These are phyloP conservation scores for Colletotrichum sp. DNA, from an alignment of 2,329 filamentous ascomycete species.

Conservation along the genomic window DNA sequence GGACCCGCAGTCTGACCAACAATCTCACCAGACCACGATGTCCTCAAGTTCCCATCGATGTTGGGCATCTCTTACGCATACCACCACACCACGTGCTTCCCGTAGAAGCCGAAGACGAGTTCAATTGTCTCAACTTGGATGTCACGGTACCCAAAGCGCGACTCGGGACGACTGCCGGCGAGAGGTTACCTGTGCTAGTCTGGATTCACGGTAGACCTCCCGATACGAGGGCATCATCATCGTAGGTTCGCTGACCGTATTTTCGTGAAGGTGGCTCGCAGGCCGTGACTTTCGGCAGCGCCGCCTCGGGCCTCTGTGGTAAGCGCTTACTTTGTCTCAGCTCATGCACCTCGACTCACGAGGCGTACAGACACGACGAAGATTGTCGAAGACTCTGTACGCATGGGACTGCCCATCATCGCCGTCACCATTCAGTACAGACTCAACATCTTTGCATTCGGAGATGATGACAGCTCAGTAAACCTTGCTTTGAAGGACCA, in stretches of 20 bases:
- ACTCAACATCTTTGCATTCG: slow-evolving; percentile 42
- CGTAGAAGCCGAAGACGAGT: slow-evolving; percentile 41
- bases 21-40: slow-evolving; percentile 39
- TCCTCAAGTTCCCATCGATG: slow-evolving; percentile 43
- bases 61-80: slow-evolving; percentile 46
- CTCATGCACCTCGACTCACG: neutral
- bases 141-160: slow-evolving; percentile 32
- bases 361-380: slow-evolving; percentile 33
- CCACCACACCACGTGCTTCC: slow-evolving; percentile 31
- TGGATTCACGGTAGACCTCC: slow-evolving; percentile 47
- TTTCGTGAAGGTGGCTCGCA: slow-evolving; percentile 42
- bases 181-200: slow-evolving; percentile 41
- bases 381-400: slow-evolving; percentile 39
- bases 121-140: slow-evolving; percentile 47
- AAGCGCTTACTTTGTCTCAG: slow-evolving; percentile 5
- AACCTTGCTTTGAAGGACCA: slow-evolving; percentile 43
- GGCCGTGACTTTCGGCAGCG: slow-evolving; percentile 46
- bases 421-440: slow-evolving; percentile 26
- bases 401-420: slow-evolving; percentile 23
- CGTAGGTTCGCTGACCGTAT: neutral
- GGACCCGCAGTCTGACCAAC: neutral
- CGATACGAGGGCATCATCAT: neutral
- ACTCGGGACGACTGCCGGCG: neutral
- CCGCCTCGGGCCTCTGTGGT: slow-evolving; percentile 46
- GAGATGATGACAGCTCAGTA: slow-evolving; percentile 36